Percentiles rank a stretch among this genome's conserved stretches.
These are phyloP conservation scores for Cercospora canescens DNA, from an alignment of 2,329 filamentous ascomycete genomes.

Conservation along the genomic window DNA sequence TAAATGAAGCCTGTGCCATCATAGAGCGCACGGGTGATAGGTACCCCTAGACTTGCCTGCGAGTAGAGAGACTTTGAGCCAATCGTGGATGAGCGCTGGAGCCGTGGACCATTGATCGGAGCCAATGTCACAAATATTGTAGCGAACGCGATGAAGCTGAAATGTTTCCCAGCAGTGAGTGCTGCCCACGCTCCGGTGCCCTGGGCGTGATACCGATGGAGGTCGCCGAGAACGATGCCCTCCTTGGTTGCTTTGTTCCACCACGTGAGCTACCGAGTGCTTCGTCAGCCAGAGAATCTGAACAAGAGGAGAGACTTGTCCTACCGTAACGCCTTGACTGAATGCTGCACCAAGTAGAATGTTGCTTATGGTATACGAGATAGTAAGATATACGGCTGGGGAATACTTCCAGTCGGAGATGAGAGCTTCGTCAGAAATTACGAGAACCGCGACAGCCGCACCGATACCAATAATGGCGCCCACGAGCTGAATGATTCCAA, in stretches of 20 bases:
- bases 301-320: neutral
- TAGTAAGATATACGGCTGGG: neutral
- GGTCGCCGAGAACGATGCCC: slow-evolving; percentile 6
- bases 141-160: slow-evolving; percentile 14
- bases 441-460: neutral
- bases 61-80: too few relatives aligned
- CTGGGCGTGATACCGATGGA: slow-evolving; percentile 5
- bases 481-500: neutral
- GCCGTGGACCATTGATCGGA: slow-evolving; percentile 14
- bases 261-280: neutral
- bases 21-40: too few relatives aligned
- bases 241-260: slow-evolving; percentile 10
- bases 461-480: neutral
- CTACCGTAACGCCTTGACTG: neutral
- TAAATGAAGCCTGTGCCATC: too few relatives aligned
- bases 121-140: slow-evolving; percentile 9
- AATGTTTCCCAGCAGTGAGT: neutral
- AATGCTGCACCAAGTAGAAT: neutral
- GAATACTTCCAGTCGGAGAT: neutral
- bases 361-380: neutral
- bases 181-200: slow-evolving; percentile 2
- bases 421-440: neutral
- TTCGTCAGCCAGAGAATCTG: too few relatives aligned
- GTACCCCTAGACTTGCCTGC: too few relatives aligned
- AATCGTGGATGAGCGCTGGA: slow-evolving; percentile 5